A percentile compares a stretch with the other conserved stretches of the same genome.
Evolutionary conservation across 495 filamentous ascomycete genomes (phyloP).

Genomic region (Neurospora tetrasperma): DNA sequence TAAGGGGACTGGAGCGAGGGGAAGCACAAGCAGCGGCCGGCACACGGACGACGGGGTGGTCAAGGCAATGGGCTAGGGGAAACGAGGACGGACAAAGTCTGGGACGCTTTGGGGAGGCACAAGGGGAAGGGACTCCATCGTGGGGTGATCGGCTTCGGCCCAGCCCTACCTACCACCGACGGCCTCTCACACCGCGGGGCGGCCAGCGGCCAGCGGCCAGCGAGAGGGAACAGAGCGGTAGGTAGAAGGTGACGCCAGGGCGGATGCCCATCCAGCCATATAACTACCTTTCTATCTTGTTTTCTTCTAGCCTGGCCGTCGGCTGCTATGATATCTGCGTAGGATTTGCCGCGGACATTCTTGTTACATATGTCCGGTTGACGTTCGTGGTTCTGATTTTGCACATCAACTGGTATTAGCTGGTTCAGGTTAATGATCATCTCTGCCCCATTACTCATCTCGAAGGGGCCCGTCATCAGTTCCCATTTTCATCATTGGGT

Average conservation of each 20-base stretch:
- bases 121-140: not conserved
- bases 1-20: not conserved
- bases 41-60: not conserved
- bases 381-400: not conserved
- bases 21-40: not conserved
- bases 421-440: not conserved
- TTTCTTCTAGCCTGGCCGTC: not conserved
- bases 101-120: not conserved
- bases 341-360: not conserved
- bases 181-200: not conserved
- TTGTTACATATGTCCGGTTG: not conserved
- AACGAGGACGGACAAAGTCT: not conserved
- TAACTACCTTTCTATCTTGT: not conserved
- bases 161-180: not conserved
- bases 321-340: not conserved
- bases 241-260: not conserved
- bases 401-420: not conserved
- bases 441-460: not conserved
- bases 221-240: not conserved
- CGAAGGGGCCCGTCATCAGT: not conserved
- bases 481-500: not conserved
- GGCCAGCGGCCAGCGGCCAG: not conserved
- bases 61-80: not conserved
- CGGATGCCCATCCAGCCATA: not conserved
- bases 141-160: not conserved